Conservation (phyloP, 2,329 filamentous ascomycete species). For the Penicillium vulpinum region DNA sequence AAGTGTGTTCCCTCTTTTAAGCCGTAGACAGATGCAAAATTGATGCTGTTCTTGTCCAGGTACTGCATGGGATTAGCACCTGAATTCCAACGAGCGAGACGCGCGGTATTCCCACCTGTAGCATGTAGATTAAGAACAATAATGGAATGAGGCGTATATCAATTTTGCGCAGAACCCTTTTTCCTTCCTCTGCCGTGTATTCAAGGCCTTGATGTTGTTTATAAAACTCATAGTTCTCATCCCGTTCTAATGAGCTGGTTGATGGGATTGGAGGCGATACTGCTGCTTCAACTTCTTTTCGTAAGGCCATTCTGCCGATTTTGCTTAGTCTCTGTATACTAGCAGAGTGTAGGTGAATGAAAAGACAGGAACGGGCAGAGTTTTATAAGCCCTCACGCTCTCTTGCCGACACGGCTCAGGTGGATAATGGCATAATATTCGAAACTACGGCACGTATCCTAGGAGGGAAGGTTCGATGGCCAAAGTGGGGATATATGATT, state of each 20-base stretch:
- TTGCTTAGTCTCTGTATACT: not conserved
- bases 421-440: slow-evolving; percentile 6
- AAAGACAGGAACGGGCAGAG: not conserved
- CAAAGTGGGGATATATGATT: not conserved
- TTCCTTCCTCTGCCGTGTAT: slow-evolving; percentile 26
- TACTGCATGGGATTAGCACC: slow-evolving; percentile 18
- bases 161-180: slow-evolving; percentile 55
- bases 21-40: slow-evolving; percentile 35
- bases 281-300: slow-evolving; percentile 13
- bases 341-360: not conserved
- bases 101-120: slow-evolving; percentile 51
- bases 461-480: not conserved
- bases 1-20: slow-evolving; percentile 30
- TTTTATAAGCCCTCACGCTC: not conserved
- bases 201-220: slow-evolving; percentile 24
- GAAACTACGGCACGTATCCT: not conserved
- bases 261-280: slow-evolving; percentile 12
- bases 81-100: not conserved
- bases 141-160: slow-evolving; percentile 58
- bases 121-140: slow-evolving; percentile 58
- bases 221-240: slow-evolving; percentile 43
- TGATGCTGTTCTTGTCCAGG: slow-evolving; percentile 59
- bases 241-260: slow-evolving; percentile 23
- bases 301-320: not conserved
- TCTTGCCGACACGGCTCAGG: not conserved